phyloP scores from a whole-genome alignment of 2,329 filamentous ascomycete genomes.

The Geoglossum cookeanum region DNA sequence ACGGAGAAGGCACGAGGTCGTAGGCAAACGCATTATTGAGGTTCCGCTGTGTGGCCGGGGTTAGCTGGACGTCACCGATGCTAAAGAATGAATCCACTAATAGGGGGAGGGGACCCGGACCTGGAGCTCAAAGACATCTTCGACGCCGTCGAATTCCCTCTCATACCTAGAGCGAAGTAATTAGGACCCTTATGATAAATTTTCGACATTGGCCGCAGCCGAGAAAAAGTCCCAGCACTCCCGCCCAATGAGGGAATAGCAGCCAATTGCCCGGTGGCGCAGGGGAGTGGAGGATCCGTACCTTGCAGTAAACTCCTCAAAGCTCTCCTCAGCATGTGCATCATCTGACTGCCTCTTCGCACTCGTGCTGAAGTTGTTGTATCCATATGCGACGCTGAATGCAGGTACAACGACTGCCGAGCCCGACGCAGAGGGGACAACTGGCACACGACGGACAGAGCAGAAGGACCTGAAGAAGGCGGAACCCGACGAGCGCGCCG shows the following conservation, averaged over 20 bases:
- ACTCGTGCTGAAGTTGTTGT: background rate
- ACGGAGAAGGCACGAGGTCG: slow-evolving; percentile 91
- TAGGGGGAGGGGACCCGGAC: slow-evolving; percentile 34
- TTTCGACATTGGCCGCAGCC: background rate
- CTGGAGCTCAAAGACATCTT: slow-evolving; percentile 99
- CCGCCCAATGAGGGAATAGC: background rate
- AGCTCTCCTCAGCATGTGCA: slow-evolving; percentile 51
- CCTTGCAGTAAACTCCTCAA: slow-evolving; percentile 97
- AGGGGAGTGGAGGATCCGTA: slow-evolving; percentile 29
- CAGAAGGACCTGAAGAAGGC: slow-evolving; percentile 10
- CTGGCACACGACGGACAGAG: slow-evolving; percentile 2
- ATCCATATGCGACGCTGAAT: slow-evolving; percentile 29
- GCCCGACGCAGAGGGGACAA: background rate
- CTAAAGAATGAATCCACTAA: background rate
- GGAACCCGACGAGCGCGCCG: slow-evolving; percentile 8
- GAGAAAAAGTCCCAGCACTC: background rate
- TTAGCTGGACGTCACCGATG: background rate
- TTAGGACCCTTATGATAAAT: slow-evolving; percentile 9
- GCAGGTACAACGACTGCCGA: slow-evolving; percentile 12
- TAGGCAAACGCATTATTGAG: slow-evolving; percentile 99
- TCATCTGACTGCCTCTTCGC: background rate
- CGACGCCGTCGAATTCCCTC: slow-evolving; percentile 94
- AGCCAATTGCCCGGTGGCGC: background rate
- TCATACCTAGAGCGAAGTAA: slow-evolving; percentile 53
- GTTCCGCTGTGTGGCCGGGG: slow-evolving; percentile 45